A percentile compares a stretch with the other conserved stretches of the same genome.
Evolutionary conservation across 768 basidiomycete genomes (phyloP).

Genomic region (Leccinum longicurvipes): DNA sequence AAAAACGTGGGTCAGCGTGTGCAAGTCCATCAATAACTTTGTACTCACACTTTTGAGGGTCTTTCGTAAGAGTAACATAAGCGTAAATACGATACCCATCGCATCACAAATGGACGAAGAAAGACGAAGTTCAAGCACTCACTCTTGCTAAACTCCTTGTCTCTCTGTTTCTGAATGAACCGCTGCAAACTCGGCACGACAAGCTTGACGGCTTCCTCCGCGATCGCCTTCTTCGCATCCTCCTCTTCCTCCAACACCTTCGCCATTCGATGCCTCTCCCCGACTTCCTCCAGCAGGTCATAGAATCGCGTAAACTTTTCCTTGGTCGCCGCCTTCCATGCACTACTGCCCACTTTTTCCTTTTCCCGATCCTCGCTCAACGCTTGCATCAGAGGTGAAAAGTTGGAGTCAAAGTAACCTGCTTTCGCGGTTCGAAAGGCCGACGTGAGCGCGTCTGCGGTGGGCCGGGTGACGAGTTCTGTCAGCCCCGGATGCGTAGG

Average conservation of each 20-base stretch:
- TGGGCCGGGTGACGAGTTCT: constrained; percentile 55
- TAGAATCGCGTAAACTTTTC: constrained; percentile 84
- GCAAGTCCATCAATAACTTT: not conserved
- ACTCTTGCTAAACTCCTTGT: constrained; percentile 88
- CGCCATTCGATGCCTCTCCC: constrained; percentile 69
- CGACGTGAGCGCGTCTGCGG: constrained; percentile 60
- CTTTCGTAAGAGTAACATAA: constrained; percentile 25
- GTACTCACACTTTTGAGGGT: constrained; percentile 51
- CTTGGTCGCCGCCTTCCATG: constrained; percentile 59
- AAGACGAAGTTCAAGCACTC: constrained; percentile 20
- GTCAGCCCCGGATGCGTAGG: constrained; percentile 46
- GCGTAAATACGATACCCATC: not conserved
- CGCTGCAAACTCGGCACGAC: constrained; percentile 72
- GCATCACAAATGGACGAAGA: not conserved
- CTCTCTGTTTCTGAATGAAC: constrained; percentile 71
- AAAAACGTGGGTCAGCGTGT: constrained; percentile 13
- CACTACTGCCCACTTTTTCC: constrained; percentile 45
- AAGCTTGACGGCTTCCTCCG: constrained; percentile 73
- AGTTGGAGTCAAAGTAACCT: constrained; percentile 81
- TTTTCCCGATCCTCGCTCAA: constrained; percentile 45
- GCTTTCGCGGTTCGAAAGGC: constrained; percentile 80
- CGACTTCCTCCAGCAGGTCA: constrained; percentile 73
- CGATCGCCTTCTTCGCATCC: constrained; percentile 53
- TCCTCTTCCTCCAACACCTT: constrained; percentile 69
- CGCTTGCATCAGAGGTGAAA: constrained; percentile 69